A percentile compares a stretch with the other conserved stretches of the same genome.
Conservation (phyloP, 441 rosid species). For the Jatropha multifida region DNA sequence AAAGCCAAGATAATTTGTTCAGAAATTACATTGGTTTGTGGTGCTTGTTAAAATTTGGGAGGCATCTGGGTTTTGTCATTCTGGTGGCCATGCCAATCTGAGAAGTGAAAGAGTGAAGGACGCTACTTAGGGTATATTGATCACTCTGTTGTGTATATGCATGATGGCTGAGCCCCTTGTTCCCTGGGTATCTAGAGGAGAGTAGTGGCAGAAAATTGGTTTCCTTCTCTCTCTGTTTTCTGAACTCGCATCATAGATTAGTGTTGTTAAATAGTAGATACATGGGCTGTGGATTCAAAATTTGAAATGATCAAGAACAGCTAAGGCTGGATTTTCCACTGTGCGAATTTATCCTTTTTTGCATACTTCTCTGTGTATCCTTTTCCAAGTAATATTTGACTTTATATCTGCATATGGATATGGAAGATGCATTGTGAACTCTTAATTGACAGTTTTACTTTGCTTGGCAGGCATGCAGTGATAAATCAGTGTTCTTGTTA, state of each 20-base stretch:
- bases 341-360: constrained; percentile 6
- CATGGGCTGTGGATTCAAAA: background rate
- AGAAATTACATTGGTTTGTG: background rate
- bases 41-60: background rate
- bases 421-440: constrained; percentile 3
- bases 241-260: background rate
- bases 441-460: background rate
- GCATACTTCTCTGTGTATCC: background rate
- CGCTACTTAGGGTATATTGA: constrained; percentile 7
- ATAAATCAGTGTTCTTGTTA: constrained; percentile 14
- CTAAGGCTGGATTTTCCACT: background rate
- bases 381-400: background rate
- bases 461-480: constrained; percentile 33
- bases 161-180: background rate
- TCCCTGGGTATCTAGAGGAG: background rate
- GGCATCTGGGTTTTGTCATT: background rate
- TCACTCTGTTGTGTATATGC: constrained; percentile 3
- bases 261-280: background rate
- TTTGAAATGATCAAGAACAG: background rate
- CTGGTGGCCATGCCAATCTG: background rate
- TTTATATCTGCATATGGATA: constrained; percentile 9
- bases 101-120: constrained; percentile 5
- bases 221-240: background rate
- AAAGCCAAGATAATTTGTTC: background rate
- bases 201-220: background rate